Base-by-base conservation (phyloP, 2,329 filamentous ascomycete genomes). In the Ceratocystis harringtonii region DNA sequence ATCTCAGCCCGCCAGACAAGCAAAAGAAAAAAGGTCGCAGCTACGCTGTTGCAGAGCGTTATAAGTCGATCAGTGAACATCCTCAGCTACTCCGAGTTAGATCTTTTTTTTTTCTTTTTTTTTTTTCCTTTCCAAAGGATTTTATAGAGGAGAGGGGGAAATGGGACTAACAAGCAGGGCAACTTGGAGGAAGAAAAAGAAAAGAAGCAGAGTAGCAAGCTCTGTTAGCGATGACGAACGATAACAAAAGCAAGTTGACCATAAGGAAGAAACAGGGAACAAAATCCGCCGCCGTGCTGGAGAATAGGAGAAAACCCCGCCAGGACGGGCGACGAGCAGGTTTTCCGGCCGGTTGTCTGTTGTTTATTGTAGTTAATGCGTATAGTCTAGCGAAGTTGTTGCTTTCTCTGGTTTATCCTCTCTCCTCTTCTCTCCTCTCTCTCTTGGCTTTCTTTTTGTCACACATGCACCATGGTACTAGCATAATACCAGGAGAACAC, bases 231-330 rank as follows among this genome's bases (percentile, higher is more conserved):
- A 50, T 19, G 45, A 50, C 36, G 22, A 52, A 52, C 48, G 25
- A 52, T 12, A 52, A 12, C 48, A 52, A 52, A 19, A 32, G 30
- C 52, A 58, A 58, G 22, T 25, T 30, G 52, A 12, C 36, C 36
- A 41, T 41, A 41, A 58, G 52, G 25, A 58, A 58, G 52, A 58
- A 58, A 36, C 52, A 58, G 52, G 52, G 52, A 32, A 58, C 52
- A 19, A 58, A 58, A 58, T 58, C 52, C 52, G 28, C 22, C 32
- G 28, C 52, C 52, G 52, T 17, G 52, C 52, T 8, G 30, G 15
- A 25, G 52, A 58, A 25, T 25, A 36, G 52, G 28, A 58, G 32
- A 58, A 10, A 36, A 8, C 28, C 2, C 36, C 5, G n/a, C 17
- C 25, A 19, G n/a, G 17, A 58, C 10, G n/a, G 28, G 15, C 28